These are phyloP conservation scores for Collybia mongolica DNA, from an alignment of 768 basidiomycete genomes.

Conservation along the genomic window DNA sequence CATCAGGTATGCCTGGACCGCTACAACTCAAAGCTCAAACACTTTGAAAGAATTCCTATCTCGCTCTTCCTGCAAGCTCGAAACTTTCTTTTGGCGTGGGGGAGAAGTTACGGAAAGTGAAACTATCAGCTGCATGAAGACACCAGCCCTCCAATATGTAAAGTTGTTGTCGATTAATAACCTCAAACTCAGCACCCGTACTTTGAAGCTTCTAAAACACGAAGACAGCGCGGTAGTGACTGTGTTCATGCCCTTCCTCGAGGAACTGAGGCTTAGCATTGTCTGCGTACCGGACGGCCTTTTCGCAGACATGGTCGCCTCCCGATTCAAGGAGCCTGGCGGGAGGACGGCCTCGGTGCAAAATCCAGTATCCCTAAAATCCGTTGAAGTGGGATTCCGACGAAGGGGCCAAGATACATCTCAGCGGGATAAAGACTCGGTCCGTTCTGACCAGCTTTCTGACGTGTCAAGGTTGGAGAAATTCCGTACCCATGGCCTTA, in stretches of 20 bases:
- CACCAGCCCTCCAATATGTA: neutral
- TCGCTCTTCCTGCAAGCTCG: slow-evolving; percentile 1
- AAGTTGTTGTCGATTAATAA: neutral
- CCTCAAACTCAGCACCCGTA: neutral
- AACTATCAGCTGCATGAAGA: neutral
- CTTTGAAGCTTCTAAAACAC: neutral
- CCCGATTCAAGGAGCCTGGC: neutral
- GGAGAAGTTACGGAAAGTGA: neutral
- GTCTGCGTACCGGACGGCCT: neutral
- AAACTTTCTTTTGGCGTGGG: neutral
- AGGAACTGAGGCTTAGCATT: neutral
- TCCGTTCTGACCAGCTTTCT: too few relatives aligned
- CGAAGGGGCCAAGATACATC: too few relatives aligned
- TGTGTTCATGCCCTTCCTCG: neutral
- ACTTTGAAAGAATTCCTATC: neutral
- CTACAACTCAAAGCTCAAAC: neutral
- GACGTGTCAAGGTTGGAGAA: too few relatives aligned
- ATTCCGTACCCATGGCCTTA: too few relatives aligned
- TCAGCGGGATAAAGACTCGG: too few relatives aligned
- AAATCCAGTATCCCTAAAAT: neutral
- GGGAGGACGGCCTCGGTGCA: neutral
- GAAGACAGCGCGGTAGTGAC: neutral
- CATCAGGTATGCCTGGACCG: neutral
- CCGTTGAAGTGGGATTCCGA: neutral
- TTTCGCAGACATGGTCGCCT: neutral